Base-by-base conservation (phyloP, 257 asterid species). In the Solanum gracilifrons region DNA sequence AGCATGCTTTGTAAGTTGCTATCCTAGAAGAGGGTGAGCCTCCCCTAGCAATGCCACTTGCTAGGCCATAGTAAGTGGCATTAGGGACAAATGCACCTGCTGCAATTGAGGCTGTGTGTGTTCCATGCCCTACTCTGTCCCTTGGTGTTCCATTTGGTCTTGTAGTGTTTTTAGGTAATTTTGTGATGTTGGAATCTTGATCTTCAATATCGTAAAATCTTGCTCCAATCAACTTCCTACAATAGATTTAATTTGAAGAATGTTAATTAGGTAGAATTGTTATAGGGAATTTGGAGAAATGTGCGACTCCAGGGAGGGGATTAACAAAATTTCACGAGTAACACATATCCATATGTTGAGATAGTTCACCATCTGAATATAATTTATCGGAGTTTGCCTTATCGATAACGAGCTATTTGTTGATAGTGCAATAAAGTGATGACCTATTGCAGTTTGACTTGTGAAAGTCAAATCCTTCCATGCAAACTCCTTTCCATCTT, bases 401-500 rank as follows among this genome's bases (percentile, higher is more conserved):
- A 51, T 51, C 60, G 23, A 51, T 51, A 51, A 51, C 23, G 23
- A 51, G 23, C 1, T 51, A 51, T 51, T 51, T 51, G 60, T 51
- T 51, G 62, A 69, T 69, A 31, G 12, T 6, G 4, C 1, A 75
- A 75, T 23, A 75, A 43, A 27, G 51, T 48, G 11, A 51, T 66
- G 41, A 95, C 98, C 95, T 95, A 66, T 95, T 95, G 90, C 98
- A 95, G 60, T 90, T 91, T 76, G 94, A 90, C 83, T 91, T 92
- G 35, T 86, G 89, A 71, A 95, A 95, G 89, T 91, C 92, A 46
- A 91, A 73, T 76, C 94, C 92, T 85, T 92, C 98, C 96, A 93
- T 94, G 86, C 98, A 96, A 64, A 90, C 95, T 89, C 98, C 98
- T 87, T 89, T 96, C 98, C 98, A 95, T 85, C 89, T 94, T 37